Conservation (phyloP, 768 basidiomycete species). For the Tylopilus cervinicoccineus region DNA sequence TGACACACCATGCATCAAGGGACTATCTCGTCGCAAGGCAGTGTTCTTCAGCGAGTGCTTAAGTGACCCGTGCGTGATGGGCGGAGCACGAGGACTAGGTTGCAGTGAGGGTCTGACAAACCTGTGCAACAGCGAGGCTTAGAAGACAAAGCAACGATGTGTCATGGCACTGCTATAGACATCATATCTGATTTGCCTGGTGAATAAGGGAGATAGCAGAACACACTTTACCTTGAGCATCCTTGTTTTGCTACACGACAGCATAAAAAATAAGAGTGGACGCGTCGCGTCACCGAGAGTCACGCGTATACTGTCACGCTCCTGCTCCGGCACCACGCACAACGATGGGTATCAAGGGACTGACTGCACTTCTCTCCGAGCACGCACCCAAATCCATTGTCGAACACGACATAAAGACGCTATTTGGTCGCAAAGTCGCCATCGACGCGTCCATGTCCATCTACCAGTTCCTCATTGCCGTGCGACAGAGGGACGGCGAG, state of each 20-base stretch:
- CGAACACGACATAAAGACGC: conserved; percentile 94
- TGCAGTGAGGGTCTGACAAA: background rate
- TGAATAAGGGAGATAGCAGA: background rate
- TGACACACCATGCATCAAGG: background rate
- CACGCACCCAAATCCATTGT: conserved; percentile 84
- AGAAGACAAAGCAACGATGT: background rate
- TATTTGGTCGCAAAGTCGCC: conserved; percentile 97
- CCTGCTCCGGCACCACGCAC: background rate
- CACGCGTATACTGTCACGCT: conserved; percentile 16
- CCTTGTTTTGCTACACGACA: too few relatives aligned
- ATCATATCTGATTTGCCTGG: background rate
- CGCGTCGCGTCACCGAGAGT: conserved; percentile 13
- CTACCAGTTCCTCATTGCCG: conserved; percentile 97
- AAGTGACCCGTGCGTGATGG: background rate
- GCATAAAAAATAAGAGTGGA: background rate
- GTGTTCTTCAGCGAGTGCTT: too few relatives aligned
- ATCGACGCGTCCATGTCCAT: conserved; percentile 98
- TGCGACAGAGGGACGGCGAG: conserved; percentile 94
- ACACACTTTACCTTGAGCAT: too few relatives aligned
- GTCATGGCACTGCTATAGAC: background rate
- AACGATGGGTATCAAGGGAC: conserved; percentile 90
- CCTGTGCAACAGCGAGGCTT: background rate
- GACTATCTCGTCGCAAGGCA: too few relatives aligned
- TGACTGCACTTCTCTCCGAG: conserved; percentile 85
- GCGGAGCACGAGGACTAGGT: background rate